A percentile compares a stretch with the other conserved stretches of the same genome.
Conservation (phyloP, 148 eudicot species). For the Rhododendron ovatum region DNA sequence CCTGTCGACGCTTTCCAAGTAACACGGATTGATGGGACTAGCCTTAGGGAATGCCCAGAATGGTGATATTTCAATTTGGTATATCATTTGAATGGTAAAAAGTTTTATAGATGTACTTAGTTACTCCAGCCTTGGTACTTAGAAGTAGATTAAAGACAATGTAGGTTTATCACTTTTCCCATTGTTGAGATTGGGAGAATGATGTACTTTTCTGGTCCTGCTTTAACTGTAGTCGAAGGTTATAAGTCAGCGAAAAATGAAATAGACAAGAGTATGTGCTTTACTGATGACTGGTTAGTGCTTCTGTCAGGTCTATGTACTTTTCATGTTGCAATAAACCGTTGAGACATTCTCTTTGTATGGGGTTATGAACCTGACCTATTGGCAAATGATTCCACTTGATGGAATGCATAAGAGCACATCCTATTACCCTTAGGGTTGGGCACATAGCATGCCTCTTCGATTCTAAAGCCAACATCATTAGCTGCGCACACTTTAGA, state of each 20-base stretch:
- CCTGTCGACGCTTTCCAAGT: background rate
- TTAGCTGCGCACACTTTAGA: background rate
- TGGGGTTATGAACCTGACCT: background rate
- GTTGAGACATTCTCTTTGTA: background rate
- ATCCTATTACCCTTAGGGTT: background rate
- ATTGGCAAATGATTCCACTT: background rate
- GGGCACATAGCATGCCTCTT: background rate
- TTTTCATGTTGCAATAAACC: background rate
- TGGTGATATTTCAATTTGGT: background rate
- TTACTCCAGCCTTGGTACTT: background rate
- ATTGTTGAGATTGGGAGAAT: background rate
- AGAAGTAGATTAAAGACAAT: background rate
- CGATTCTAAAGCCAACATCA: background rate
- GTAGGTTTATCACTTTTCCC: background rate
- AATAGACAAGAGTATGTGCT: background rate
- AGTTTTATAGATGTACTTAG: background rate
- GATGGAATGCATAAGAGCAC: background rate
- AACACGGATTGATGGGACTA: background rate
- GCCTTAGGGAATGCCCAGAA: background rate
- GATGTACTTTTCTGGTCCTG: background rate
- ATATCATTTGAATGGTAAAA: background rate
- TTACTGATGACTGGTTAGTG: background rate
- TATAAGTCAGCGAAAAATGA: background rate
- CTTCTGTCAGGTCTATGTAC: background rate
- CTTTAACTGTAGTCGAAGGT: background rate